Evolutionary conservation across 140 eudicot species (phyloP).

Genomic region (Bidens hawaiensis): DNA sequence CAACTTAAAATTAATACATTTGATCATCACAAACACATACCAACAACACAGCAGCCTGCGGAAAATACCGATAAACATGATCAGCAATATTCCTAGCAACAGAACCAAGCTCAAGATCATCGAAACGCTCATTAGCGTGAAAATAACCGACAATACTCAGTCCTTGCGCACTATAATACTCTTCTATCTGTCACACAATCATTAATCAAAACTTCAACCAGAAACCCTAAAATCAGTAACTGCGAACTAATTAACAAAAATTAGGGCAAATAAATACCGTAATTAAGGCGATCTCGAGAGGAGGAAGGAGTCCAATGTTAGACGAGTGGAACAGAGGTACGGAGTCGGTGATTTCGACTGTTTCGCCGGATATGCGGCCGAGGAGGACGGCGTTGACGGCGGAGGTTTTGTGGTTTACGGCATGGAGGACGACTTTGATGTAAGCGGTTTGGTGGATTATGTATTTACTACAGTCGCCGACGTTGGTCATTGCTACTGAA

Average conservation of each 20-base stretch:
- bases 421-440: conserved; percentile 52
- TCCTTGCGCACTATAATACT: conserved; percentile 69
- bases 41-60: conserved; percentile 78
- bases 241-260: background rate
- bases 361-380: conserved; percentile 59
- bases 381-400: conserved; percentile 70
- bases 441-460: conserved; percentile 50
- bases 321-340: conserved; percentile 92
- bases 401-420: conserved; percentile 59
- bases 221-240: conserved; percentile 9
- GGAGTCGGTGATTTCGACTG: conserved; percentile 68
- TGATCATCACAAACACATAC: conserved; percentile 26
- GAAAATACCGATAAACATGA: conserved; percentile 72
- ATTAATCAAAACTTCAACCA: background rate
- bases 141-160: conserved; percentile 89
- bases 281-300: conserved; percentile 84
- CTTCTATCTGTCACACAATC: conserved; percentile 60
- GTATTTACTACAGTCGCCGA: conserved; percentile 18
- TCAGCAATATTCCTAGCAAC: conserved; percentile 89
- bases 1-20: background rate
- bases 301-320: conserved; percentile 78
- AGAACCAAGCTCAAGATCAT: conserved; percentile 67
- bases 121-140: conserved; percentile 91
- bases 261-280: conserved; percentile 41
- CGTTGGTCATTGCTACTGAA: conserved; percentile 17